Evolutionary conservation across 2,329 filamentous ascomycete species (phyloP), one percentile per base, ranked within the genome.

Genomic region (Venturia effusa): DNA sequence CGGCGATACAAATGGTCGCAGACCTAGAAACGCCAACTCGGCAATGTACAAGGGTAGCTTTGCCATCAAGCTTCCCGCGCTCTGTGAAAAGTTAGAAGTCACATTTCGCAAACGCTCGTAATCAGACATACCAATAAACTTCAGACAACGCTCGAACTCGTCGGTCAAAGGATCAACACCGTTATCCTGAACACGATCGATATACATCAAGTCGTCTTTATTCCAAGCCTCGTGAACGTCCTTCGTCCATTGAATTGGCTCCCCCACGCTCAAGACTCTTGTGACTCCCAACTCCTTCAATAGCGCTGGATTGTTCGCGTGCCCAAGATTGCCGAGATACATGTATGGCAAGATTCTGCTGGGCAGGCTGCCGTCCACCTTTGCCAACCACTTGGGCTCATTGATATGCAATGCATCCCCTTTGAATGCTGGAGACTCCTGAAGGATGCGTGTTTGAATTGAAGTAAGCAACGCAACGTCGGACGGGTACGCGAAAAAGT

Each of bases 1-100:
- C 92, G n/a, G 94, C 94, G 70, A 99, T 99, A 74, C 94, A 97
- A 66, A 99, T 97, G 1, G 93, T 99, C 15, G 94, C 94, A 67
- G 91, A 96, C 61, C 94, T 85, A 61, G 92, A 97, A 63, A 99
- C 94, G 59, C 94, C 94, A 8, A 99, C 94, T 22, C 94, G 88
- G 74, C 94, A 99, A 74, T 99, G 94, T 19, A 99, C 94, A 64
- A 99, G 81, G 0, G 94, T 97, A 30, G 93, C 91, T 4, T 85
- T 90, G 37, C 88, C 88, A 54, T 89, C 88, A 43, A 78, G 77
- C 71, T 88, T 89, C 41, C 93, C 92, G 68, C 86, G 85, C 68
- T 91, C 94, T 97, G 70, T 59, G 4, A 17, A 24, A n/a, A 24
- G 32, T 32, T 13, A 41, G 62, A 61, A 64, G 2, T 60, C 55